phyloP scores from a whole-genome alignment of 305 asterid genomes.

The Coffea humblotiana region DNA sequence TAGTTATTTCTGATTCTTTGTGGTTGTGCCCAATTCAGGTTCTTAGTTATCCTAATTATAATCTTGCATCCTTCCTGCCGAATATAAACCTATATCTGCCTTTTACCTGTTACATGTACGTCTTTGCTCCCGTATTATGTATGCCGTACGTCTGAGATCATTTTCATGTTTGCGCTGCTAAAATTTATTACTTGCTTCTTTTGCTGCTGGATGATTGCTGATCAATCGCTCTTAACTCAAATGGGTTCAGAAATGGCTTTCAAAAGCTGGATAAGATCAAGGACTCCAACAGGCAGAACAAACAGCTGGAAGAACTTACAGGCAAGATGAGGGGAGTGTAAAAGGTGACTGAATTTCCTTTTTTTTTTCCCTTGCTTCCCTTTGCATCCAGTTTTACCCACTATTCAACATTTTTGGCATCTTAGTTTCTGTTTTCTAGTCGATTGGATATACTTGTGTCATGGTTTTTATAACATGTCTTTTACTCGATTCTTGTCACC shows the following conservation, averaged over 20 bases:
- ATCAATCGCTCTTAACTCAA: not conserved
- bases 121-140: not conserved
- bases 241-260: slow-evolving; percentile 77
- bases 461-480: not conserved
- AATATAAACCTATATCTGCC: not conserved
- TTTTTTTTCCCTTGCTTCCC: not conserved
- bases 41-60: not conserved
- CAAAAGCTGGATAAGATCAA: slow-evolving; percentile 96
- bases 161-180: no score
- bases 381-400: not conserved
- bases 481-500: no score
- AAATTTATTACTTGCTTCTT: not conserved
- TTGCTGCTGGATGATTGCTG: not conserved
- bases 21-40: not conserved
- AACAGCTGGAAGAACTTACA: slow-evolving; percentile 95
- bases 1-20: not conserved
- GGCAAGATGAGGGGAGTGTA: slow-evolving; percentile 98
- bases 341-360: slow-evolving; percentile 48
- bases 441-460: not conserved
- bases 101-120: not conserved
- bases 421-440: not conserved
- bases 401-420: not conserved
- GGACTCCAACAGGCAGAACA: slow-evolving; percentile 91
- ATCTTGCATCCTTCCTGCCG: not conserved
- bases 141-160: not conserved